Percentiles rank a stretch among this genome's conserved stretches.
These are phyloP conservation scores for Aspergillus clavatus DNA, from an alignment of 2,329 filamentous ascomycete species.

Conservation along the genomic window DNA sequence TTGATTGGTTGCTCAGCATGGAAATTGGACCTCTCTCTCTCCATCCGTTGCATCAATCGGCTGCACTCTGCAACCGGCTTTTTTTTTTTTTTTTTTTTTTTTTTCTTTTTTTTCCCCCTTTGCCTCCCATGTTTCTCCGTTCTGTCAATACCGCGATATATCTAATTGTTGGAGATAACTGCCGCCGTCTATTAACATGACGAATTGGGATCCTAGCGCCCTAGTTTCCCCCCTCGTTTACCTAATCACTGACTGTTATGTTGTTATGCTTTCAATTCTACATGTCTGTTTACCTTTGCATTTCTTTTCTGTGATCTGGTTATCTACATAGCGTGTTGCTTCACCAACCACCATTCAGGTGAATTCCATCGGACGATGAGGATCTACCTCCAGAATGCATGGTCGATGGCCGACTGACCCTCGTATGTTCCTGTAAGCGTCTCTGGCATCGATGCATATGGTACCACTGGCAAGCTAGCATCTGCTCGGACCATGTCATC, in stretches of 20 bases:
- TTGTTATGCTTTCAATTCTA: not conserved
- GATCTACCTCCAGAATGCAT: not conserved
- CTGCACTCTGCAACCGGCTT: not conserved
- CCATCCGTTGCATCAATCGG: too few relatives aligned
- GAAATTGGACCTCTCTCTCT: too few relatives aligned
- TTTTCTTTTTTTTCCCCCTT: not conserved
- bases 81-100: not conserved
- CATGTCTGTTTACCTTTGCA: not conserved
- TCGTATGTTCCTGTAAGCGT: not conserved
- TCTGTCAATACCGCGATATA: not conserved
- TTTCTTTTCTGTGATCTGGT: not conserved
- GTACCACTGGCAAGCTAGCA: too few relatives aligned
- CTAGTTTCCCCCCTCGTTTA: too few relatives aligned
- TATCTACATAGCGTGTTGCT: not conserved
- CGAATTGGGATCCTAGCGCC: not conserved
- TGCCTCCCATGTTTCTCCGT: too few relatives aligned
- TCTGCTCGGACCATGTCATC: too few relatives aligned
- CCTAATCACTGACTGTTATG: not conserved
- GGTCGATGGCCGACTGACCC: not conserved
- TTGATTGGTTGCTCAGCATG: conserved; percentile 2
- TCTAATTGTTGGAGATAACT: not conserved
- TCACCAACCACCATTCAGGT: not conserved
- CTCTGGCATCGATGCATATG: too few relatives aligned
- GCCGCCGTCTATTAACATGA: not conserved
- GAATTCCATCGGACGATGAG: not conserved